Evolutionary conservation across 306 rosid genomes (phyloP).

Genomic region (Hippophae tibetana): DNA sequence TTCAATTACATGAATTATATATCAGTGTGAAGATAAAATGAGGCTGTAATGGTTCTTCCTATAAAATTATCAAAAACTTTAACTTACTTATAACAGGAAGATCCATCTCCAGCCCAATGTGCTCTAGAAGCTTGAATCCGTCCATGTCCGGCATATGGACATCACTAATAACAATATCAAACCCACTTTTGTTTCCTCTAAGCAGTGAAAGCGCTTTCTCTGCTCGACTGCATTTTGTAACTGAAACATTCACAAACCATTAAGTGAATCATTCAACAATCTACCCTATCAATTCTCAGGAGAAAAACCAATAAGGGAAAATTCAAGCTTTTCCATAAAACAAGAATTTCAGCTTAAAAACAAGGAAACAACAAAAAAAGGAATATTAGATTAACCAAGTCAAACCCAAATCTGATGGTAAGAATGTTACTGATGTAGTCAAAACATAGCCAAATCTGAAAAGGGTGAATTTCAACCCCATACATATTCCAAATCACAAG

Average conservation of each 20-base stretch:
- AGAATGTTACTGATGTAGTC: not conserved
- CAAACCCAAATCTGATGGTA: not conserved
- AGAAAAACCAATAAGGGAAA: not conserved
- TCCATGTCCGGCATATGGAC: constrained; percentile 99
- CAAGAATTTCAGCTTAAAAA: not conserved
- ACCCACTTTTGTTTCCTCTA: constrained; percentile 72
- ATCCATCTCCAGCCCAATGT: constrained; percentile 94
- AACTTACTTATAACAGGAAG: constrained; percentile 91
- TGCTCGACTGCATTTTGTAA: constrained; percentile 76
- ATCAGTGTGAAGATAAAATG: not conserved
- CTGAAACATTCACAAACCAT: constrained; percentile 30
- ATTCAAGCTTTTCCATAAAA: too few species aligned
- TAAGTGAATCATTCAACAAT: not conserved
- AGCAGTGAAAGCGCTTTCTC: constrained; percentile 65
- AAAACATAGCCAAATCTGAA: constrained; percentile 13
- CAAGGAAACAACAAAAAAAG: not conserved
- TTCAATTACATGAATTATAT: constrained; percentile 13
- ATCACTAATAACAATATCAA: constrained; percentile 86
- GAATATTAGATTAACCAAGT: constrained; percentile 13
- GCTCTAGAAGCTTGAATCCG: constrained; percentile 91
- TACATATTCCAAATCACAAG: constrained; percentile 12
- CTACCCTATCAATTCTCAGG: constrained; percentile 3
- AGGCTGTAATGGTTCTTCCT: not conserved
- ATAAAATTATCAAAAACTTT: constrained; percentile 4
- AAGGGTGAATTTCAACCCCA: not conserved